Evolutionary conservation across 768 basidiomycete genomes (phyloP).

Genomic region (Tricholoma bakamatsutake): DNA sequence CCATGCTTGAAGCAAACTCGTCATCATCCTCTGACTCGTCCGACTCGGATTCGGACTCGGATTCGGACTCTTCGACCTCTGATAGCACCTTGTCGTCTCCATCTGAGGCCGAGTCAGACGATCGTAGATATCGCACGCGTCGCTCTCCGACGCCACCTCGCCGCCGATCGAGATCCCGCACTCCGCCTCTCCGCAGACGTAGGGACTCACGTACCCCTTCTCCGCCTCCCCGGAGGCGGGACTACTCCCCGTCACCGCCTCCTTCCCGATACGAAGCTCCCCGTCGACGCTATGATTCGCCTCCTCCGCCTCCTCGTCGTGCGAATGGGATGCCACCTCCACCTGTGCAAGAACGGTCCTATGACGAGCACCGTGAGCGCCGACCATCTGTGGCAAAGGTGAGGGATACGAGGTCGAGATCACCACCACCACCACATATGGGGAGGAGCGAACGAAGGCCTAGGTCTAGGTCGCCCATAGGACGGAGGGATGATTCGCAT

Average conservation of each 20-base stretch:
- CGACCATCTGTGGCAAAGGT: neutral
- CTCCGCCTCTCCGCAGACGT: constrained; percentile 7
- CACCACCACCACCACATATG: constrained; percentile 22
- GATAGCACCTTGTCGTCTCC: constrained; percentile 18
- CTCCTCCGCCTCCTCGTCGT: constrained; percentile 12
- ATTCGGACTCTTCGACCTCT: constrained; percentile 29
- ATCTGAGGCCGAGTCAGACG: constrained; percentile 17
- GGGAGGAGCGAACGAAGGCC: constrained; percentile 14
- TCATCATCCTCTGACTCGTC: constrained; percentile 31
- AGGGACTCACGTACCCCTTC: constrained; percentile 14
- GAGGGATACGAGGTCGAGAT: constrained; percentile 9
- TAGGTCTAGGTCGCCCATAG: constrained; percentile 19
- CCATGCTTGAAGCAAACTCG: constrained; percentile 69
- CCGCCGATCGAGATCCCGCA: constrained; percentile 13
- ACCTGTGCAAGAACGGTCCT: constrained; percentile 1
- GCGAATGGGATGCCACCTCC: constrained; percentile 1
- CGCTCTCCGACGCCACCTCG: constrained; percentile 23
- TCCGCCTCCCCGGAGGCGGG: constrained; percentile 11
- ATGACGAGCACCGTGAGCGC: constrained; percentile 8
- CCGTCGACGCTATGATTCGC: constrained; percentile 7
- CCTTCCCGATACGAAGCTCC: constrained; percentile 10
- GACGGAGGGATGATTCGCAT: constrained; percentile 6
- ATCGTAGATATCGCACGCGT: constrained; percentile 19
- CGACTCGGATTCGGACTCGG: constrained; percentile 35
- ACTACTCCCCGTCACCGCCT: constrained; percentile 21